Evolutionary conservation across 129 eudicot genomes (phyloP).

Genomic region (Helichrysum umbraculigerum): DNA sequence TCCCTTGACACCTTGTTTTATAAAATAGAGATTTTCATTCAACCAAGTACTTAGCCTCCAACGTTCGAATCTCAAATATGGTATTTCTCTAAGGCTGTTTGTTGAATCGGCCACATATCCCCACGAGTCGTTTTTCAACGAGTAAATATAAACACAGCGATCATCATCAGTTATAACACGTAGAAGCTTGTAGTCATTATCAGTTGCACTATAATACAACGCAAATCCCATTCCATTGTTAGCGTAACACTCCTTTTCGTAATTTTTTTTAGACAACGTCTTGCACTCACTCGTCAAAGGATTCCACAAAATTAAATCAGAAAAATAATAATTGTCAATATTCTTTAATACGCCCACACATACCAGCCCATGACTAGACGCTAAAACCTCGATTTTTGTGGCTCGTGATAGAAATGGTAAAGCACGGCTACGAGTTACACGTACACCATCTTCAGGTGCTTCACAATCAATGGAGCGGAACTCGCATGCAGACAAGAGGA

Average conservation of each 20-base stretch:
- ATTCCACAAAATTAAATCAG: constrained; percentile 20
- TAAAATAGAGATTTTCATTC: constrained; percentile 4
- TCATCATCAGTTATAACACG: no score
- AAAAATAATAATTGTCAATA: no score
- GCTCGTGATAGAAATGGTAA: not conserved
- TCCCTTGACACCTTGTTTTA: not conserved
- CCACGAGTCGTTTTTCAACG: constrained; percentile 24
- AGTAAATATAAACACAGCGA: not conserved
- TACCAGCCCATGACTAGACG: constrained; percentile 21
- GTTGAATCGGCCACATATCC: not conserved
- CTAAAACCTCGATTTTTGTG: not conserved
- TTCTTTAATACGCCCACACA: not conserved
- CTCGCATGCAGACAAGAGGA: no score
- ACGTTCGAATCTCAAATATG: no score
- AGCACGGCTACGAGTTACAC: not conserved
- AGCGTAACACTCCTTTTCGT: not conserved
- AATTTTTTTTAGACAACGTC: not conserved
- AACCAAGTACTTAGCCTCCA: no score
- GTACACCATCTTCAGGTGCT: constrained; percentile 14
- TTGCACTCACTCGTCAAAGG: constrained; percentile 9
- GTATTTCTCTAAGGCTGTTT: no score
- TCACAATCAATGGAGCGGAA: constrained; percentile 2
- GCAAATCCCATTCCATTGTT: not conserved
- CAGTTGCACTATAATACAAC: constrained; percentile 9
- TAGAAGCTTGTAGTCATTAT: constrained; percentile 16